A percentile compares a stretch with the other conserved stretches of the same genome.
Evolutionary conservation across 179 eudicot species (phyloP).

Genomic region (Beta corolliflora): DNA sequence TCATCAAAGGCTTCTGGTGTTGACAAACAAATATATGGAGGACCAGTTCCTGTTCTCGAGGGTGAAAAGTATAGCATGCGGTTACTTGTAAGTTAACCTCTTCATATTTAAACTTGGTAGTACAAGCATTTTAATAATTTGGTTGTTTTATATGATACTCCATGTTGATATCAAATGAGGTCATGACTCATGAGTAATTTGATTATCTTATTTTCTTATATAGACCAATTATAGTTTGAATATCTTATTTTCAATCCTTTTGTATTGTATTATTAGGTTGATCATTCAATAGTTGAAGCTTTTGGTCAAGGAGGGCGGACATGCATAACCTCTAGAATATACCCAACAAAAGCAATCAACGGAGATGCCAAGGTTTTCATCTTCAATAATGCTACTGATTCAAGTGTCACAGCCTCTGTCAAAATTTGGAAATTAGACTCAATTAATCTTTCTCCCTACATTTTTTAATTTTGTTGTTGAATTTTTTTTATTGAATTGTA

Average conservation of each 20-base stretch:
- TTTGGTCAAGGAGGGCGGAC: constrained; percentile 93
- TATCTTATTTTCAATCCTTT: background rate
- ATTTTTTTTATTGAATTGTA: background rate
- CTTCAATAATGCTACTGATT: constrained; percentile 82
- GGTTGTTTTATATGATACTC: no score
- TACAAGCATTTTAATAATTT: no score
- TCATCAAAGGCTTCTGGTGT: constrained; percentile 63
- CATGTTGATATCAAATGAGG: no score
- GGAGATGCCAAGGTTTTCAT: constrained; percentile 59
- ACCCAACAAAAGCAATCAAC: constrained; percentile 73
- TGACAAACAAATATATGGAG: constrained; percentile 50
- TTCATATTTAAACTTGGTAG: background rate
- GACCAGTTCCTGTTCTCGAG: constrained; percentile 58
- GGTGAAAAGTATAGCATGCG: constrained; percentile 64
- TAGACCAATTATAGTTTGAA: no score
- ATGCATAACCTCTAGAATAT: constrained; percentile 70
- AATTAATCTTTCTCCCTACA: constrained; percentile 45
- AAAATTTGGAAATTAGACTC: constrained; percentile 64
- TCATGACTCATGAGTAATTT: no score
- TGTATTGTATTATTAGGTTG: constrained; percentile 49
- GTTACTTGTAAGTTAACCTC: constrained; percentile 51
- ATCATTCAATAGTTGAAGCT: constrained; percentile 88
- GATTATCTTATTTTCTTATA: no score
- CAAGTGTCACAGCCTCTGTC: constrained; percentile 60
- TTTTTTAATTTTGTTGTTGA: background rate